Evolutionary conservation across 768 basidiomycete species (phyloP), one percentile per base, ranked within the genome.

Genomic region (Kwoniella mangroviensis): DNA sequence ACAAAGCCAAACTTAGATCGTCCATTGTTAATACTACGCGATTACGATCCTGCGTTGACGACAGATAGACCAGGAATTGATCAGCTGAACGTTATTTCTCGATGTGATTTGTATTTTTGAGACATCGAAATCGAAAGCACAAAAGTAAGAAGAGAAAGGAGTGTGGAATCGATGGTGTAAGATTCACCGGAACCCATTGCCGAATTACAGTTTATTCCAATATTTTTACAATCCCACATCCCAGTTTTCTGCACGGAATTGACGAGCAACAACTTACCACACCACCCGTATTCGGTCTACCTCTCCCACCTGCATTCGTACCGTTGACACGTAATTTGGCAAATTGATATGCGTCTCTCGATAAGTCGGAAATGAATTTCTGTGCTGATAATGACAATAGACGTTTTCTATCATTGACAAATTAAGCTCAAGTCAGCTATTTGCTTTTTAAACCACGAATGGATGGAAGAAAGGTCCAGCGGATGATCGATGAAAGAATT

Each of bases 11-110:
- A 69, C 91, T 92, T 43, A 99, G 86, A 80, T 99, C 97, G 63
- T 99, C 97, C 94, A 98, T 98, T 21, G 93, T 97, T 73, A 99
- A 84, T 0, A 94, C 92, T 51, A 96, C 98, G 71, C 92, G 89
- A 51, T 93, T 94, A 79, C 83, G 83, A 43, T 94, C 82, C 83
- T 84, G 34, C 0, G 34, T 34, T 34, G 34, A 34, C 34, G 4
- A 34, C 34, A 7, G 6, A 34, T 34, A 34, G 6, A 34, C 34
- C 34, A 34, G 34, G 6, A 34, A 34, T 34, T 34, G 6, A 34
- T 34, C 34, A 34, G 34, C 34, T 34, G 34, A 34, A 34, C 34
- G 34, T 34, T 34, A 0, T 34, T 34, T 34, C 34, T 34, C 34
- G 1, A 34, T 34, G 34, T 34, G 34, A 7, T 7, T 34, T 34